A percentile compares a stretch with the other conserved stretches of the same genome.
Conservation (phyloP, 2,329 filamentous ascomycete species). For the Botrytis tulipae region DNA sequence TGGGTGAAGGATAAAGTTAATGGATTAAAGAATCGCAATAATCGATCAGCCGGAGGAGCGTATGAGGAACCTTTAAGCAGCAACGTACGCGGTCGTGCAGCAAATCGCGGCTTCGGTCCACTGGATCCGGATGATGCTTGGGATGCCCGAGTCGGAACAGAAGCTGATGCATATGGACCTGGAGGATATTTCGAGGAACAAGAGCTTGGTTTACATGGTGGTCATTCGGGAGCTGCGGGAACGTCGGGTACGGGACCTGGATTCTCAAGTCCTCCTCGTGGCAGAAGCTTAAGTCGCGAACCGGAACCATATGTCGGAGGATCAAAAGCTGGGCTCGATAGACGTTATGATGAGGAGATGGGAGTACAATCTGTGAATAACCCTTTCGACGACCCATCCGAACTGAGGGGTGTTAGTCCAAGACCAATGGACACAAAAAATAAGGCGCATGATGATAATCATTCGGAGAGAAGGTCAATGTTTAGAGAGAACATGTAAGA, state of each 20-base stretch:
- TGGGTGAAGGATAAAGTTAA: constrained; percentile 70
- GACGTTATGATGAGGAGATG: constrained; percentile 47
- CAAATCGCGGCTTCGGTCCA: constrained; percentile 59
- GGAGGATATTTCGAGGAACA: constrained; percentile 73
- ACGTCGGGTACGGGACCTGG: constrained; percentile 42
- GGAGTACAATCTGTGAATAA: constrained; percentile 47
- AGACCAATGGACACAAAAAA: constrained; percentile 58
- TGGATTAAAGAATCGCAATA: constrained; percentile 63
- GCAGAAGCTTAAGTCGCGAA: constrained; percentile 48
- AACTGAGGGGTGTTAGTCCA: constrained; percentile 71
- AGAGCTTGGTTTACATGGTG: constrained; percentile 57
- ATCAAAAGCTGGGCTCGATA: constrained; percentile 45
- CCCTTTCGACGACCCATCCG: constrained; percentile 69
- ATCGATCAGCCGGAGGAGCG: constrained; percentile 64
- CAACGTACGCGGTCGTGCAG: constrained; percentile 41
- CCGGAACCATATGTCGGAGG: constrained; percentile 41
- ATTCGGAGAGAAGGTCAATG: constrained; percentile 66
- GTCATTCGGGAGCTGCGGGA: constrained; percentile 49
- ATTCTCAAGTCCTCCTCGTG: constrained; percentile 44
- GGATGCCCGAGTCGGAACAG: constrained; percentile 75
- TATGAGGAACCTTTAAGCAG: constrained; percentile 60
- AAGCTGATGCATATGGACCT: constrained; percentile 62
- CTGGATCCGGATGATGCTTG: constrained; percentile 84
- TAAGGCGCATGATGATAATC: constrained; percentile 48
- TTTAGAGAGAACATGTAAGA: constrained; percentile 68